Evolutionary conservation across 2,329 filamentous ascomycete genomes (phyloP).

Genomic region (Ilyonectria mors-panacis): DNA sequence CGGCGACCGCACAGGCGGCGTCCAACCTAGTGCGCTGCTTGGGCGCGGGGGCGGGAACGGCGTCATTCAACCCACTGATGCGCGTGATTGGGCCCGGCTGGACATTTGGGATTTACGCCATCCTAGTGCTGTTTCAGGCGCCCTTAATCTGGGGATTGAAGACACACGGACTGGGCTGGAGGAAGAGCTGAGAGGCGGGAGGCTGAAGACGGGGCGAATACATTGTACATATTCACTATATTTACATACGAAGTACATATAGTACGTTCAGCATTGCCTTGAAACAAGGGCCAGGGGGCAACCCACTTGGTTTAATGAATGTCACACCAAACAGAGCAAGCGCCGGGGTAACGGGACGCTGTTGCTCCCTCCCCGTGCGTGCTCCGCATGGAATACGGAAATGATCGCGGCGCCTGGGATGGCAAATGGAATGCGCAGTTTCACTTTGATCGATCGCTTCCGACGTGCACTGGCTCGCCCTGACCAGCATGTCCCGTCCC

Average conservation of each 20-base stretch:
- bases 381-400: not conserved
- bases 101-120: constrained; percentile 41
- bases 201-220: not conserved
- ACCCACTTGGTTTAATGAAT: constrained; percentile 47
- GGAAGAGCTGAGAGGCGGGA: not conserved
- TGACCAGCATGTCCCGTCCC: constrained; percentile 21
- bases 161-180: constrained; percentile 3
- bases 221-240: no score
- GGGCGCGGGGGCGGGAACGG: constrained; percentile 42
- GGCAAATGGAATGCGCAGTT: constrained; percentile 17
- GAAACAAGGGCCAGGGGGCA: constrained; percentile 20
- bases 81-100: constrained; percentile 38
- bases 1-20: constrained; percentile 47
- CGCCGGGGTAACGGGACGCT: not conserved
- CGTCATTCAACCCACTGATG: constrained; percentile 41
- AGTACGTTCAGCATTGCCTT: not conserved
- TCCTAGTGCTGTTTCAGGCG: constrained; percentile 28
- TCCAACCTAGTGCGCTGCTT: constrained; percentile 47
- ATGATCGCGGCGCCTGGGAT: not conserved
- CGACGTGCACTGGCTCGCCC: constrained; percentile 8
- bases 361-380: not conserved
- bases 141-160: constrained; percentile 30
- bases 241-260: no score
- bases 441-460: constrained; percentile 18
- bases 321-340: not conserved